phyloP scores from a whole-genome alignment of 176 grass and related monocot species.

The Musa beccarii region DNA sequence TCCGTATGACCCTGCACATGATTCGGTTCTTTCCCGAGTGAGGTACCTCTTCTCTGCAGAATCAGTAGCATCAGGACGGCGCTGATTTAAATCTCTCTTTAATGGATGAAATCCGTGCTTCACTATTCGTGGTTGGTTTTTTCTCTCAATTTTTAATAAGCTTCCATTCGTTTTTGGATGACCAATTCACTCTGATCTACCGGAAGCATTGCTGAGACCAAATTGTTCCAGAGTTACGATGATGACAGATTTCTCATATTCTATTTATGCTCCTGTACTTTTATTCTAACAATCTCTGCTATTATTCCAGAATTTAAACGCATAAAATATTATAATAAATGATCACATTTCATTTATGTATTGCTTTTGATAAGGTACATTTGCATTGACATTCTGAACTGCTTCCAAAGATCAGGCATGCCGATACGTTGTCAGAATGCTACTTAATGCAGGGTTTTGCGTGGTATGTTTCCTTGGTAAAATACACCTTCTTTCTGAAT shows the following conservation, averaged over 20 bases:
- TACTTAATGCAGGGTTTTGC: too few species aligned
- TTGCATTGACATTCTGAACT: too few species aligned
- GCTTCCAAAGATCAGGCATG: too few species aligned
- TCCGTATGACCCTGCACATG: constrained; percentile 65
- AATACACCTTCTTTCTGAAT: too few species aligned
- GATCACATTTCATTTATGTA: too few species aligned
- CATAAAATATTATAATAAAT: too few species aligned
- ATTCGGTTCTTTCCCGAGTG: constrained; percentile 76
- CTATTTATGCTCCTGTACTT: too few species aligned
- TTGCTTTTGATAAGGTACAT: too few species aligned
- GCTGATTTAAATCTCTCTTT: constrained; percentile 18
- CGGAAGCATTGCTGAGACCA: not conserved
- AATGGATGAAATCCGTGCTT: not conserved
- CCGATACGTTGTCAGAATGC: too few species aligned
- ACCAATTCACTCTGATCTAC: not conserved
- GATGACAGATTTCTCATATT: not conserved
- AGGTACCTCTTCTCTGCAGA: constrained; percentile 70
- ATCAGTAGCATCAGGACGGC: constrained; percentile 63
- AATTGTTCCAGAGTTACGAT: not conserved
- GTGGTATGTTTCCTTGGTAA: too few species aligned
- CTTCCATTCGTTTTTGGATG: not conserved
- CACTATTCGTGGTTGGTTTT: not conserved
- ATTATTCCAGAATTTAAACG: too few species aligned
- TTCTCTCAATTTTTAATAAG: not conserved
- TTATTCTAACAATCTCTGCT: too few species aligned